phyloP scores from a whole-genome alignment of 2,329 filamentous ascomycete genomes.

The Diaporthe citri region DNA sequence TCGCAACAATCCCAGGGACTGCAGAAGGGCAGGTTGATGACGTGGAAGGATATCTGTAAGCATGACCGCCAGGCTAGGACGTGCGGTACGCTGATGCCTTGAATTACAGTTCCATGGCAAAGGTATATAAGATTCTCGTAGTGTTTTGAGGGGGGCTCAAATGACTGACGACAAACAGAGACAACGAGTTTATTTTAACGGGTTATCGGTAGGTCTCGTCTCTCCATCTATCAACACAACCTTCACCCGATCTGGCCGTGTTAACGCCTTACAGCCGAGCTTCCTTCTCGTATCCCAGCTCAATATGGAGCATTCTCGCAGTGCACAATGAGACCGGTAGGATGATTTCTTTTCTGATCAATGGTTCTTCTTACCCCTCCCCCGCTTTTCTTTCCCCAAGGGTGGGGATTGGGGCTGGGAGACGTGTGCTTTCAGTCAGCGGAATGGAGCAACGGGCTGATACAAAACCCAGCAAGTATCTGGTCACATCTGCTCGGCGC shows the following conservation, averaged over 20 bases:
- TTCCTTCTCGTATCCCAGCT: neutral
- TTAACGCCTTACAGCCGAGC: neutral
- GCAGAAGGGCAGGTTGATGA: neutral
- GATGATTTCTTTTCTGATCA: too few relatives aligned
- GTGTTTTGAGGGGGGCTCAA: neutral
- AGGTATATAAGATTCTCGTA: neutral
- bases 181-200: neutral
- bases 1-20: neutral
- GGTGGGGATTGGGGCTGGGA: too few relatives aligned
- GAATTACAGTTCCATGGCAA: neutral
- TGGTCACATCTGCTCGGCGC: conserved; percentile 2
- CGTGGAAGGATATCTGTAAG: conserved; percentile 8
- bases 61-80: neutral
- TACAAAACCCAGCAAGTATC: neutral
- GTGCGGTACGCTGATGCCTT: neutral
- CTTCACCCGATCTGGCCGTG: neutral
- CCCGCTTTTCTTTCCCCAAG: too few relatives aligned
- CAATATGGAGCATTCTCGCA: conserved; percentile 1
- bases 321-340: neutral
- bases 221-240: neutral
- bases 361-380: too few relatives aligned
- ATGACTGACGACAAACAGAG: neutral
- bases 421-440: too few relatives aligned
- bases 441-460: neutral
- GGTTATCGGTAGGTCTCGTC: neutral